These are phyloP conservation scores for Fusarium irregulare DNA, from an alignment of 2,329 filamentous ascomycete species.

Conservation along the genomic window DNA sequence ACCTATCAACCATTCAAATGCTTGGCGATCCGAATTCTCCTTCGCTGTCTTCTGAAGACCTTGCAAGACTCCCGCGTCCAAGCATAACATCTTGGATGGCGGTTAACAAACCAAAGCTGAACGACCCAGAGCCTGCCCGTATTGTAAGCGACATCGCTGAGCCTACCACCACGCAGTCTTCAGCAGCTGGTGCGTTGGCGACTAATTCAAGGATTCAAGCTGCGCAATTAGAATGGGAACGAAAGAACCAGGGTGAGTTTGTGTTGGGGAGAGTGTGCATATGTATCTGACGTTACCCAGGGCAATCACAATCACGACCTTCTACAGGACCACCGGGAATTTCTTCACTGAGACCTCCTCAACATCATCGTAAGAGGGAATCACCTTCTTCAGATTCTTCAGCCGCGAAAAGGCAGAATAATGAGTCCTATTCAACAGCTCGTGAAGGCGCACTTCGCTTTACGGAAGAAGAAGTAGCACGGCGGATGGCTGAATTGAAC, in stretches of 20 bases:
- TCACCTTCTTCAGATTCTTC: constrained; percentile 12
- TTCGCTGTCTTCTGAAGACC: constrained; percentile 18
- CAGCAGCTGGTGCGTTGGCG: constrained; percentile 15
- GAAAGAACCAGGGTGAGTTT: constrained; percentile 17
- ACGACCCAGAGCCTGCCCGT: constrained; percentile 21
- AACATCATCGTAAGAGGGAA: constrained; percentile 26
- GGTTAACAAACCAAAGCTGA: constrained; percentile 14
- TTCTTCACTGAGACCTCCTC: neutral
- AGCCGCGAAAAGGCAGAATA: constrained; percentile 15
- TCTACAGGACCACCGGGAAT: constrained; percentile 4
- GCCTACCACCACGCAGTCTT: constrained; percentile 2
- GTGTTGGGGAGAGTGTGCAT: neutral
- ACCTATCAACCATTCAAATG: constrained; percentile 5
- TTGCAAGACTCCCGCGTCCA: constrained; percentile 29
- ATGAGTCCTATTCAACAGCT: neutral
- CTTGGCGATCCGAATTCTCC: neutral
- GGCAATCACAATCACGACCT: constrained; percentile 1
- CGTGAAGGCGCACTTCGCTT: constrained; percentile 31
- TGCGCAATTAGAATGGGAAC: constrained; percentile 49
- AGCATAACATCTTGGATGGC: constrained; percentile 35
- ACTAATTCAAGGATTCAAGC: constrained; percentile 43
- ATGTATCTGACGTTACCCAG: constrained; percentile 18
- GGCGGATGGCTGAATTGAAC: constrained; percentile 17
- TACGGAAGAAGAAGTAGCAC: constrained; percentile 36
- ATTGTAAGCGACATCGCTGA: constrained; percentile 43